These are phyloP conservation scores for Aulographum hederae DNA, from an alignment of 2,329 filamentous ascomycete genomes.

Conservation along the genomic window DNA sequence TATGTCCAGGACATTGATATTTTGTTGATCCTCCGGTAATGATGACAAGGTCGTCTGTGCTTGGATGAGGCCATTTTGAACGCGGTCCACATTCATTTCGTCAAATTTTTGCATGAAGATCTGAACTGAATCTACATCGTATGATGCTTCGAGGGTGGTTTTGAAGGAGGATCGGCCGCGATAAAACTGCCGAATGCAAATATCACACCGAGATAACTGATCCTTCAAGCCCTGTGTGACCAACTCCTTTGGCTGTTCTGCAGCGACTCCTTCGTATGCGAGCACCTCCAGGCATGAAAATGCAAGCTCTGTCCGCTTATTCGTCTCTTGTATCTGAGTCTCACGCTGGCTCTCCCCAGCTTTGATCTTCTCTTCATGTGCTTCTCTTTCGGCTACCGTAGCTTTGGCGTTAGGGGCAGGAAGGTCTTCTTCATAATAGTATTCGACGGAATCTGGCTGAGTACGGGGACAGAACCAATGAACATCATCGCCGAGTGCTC, in stretches of 20 bases:
- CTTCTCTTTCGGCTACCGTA: slow-evolving; percentile 9
- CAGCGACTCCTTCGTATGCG: slow-evolving; percentile 28
- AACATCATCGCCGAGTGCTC: slow-evolving; percentile 16
- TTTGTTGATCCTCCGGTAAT: slow-evolving; percentile 31
- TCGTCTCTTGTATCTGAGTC: slow-evolving; percentile 17
- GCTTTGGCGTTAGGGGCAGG: slow-evolving; percentile 13
- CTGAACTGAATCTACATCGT: slow-evolving; percentile 24
- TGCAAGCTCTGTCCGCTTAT: slow-evolving; percentile 20
- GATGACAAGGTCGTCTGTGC: slow-evolving; percentile 21
- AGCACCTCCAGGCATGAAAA: slow-evolving; percentile 26
- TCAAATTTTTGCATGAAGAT: slow-evolving; percentile 26
- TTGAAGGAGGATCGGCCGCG: slow-evolving; percentile 22
- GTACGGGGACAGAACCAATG: slow-evolving; percentile 31
- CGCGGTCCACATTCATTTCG: slow-evolving; percentile 24
- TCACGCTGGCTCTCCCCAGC: slow-evolving; percentile 11
- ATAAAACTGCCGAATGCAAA: slow-evolving; percentile 31
- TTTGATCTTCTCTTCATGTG: slow-evolving; percentile 8
- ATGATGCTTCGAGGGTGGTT: slow-evolving; percentile 21
- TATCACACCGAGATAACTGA: slow-evolving; percentile 27
- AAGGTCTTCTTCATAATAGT: slow-evolving; percentile 28
- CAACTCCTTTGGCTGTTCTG: slow-evolving; percentile 21
- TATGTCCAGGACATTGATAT: slow-evolving; percentile 27
- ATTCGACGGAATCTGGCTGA: slow-evolving; percentile 12
- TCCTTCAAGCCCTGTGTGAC: slow-evolving; percentile 19
- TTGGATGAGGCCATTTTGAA: slow-evolving; percentile 22